Evolutionary conservation across 345 rosid species (phyloP), one percentile per base, ranked within the genome.

Genomic region (Pugionium cornutum): DNA sequence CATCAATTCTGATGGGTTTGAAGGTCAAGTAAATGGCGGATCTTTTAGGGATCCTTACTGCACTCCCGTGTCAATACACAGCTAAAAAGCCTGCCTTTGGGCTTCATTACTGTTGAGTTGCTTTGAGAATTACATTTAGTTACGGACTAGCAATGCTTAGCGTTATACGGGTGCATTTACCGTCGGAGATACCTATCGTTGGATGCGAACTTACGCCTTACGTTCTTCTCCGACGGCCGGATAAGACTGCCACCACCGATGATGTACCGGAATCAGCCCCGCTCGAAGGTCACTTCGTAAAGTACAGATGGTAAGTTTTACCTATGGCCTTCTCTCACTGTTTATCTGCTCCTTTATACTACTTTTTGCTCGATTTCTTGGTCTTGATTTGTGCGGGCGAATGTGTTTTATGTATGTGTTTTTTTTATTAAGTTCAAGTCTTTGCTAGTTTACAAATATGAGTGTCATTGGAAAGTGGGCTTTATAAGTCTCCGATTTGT

Each of bases 191-290:
- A 33, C 99, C 99, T 41, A 91, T 91, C 66, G 98, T 91, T 37
- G 99, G 99, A 75, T 89, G 97, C 62, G 98, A 95, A 80, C 80
- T 91, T 53, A 86, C 99, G 70, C 99, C 99, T 41, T 89, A 91
- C 77, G 95, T 95, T 3, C 87, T 89, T 29, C 61, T 91, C 48
- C 86, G 92, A 63, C 92, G 89, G n/a, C 89, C 89, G 0, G 91
- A 92, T 49, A 87, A 82, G 83, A 39, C 73, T 47, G 58, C 72
- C 64, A 49, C 80, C 50, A 81, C 91, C 71, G 94, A 89, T 2
- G 99, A 95, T 79, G 87, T 91, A 5, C 81, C 94, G 1, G 99
- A 91, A 80, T 81, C 89, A 1, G 83, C 91, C 61, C 97, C 98
- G 5, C 57, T 86, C 46, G 98, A 91, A 27, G 91, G 96, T 32